Base-by-base conservation (phyloP, 1,284 basidiomycete genomes). In the Tranzscheliella williamsii region DNA sequence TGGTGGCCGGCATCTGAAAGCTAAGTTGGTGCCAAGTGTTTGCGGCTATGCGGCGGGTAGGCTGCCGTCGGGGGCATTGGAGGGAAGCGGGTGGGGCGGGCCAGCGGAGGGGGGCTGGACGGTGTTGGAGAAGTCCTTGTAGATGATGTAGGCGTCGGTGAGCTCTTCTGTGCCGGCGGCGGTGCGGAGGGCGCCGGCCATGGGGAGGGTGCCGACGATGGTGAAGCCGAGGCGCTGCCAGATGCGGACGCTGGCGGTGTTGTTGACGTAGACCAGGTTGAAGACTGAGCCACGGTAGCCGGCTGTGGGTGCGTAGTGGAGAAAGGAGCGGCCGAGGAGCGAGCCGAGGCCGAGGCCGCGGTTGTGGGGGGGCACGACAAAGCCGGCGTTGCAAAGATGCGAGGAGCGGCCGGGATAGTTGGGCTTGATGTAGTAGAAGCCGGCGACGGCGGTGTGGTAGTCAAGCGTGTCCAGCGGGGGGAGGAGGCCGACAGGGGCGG, bases 331-430 rank as follows among this genome's bases (percentile, higher is more conserved):
- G 1, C 88, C 91, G 23, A 96, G 84, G 2, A 85, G 81, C 24
- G 81, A 79, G 11, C 91, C 91, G 60, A 90, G 83, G 30, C 88
- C 87, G 30, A 82, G 80, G 4, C 85, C 86, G 22, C 91, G 83
- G 41, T 86, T 84, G 0, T 72, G 61, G 3, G 84, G 83, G 7
- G 88, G 86, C 2, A 95, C 88, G 30, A 96, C 81, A 78, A 96
- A 96, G 1, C 92, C 92, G 3, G 84, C 91, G 71, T 91, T 92
- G 79, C 89, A 91, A 71, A 91, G 89, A 82, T 93, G 91, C 29
- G 89, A 91, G 4, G 89, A 90, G 52, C 91, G 83, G n/a, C 91
- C 91, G 0, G 72, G 72, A 26, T 73, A 75, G 47, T 75, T 75
- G n/a, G 61, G 53, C 54, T 70, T 64, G 43, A 71, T 46, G 45